A percentile compares a stretch with the other conserved stretches of the same genome.
Evolutionary conservation across 305 asterid genomes (phyloP).

Genomic region (Rubia balearica): DNA sequence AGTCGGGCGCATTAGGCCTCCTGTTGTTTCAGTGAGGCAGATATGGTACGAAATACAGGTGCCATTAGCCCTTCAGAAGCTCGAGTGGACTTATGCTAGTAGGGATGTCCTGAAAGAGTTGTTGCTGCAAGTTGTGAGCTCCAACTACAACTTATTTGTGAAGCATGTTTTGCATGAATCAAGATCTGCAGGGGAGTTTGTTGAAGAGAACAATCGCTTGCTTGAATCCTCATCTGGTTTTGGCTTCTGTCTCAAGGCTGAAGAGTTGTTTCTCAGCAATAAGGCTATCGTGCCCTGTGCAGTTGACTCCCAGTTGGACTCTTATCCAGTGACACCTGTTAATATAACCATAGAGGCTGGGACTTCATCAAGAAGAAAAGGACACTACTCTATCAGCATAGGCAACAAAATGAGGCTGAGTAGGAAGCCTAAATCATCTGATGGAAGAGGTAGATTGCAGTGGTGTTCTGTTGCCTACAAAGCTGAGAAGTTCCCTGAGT

Average conservation of each 20-base stretch:
- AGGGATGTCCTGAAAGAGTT: conserved; percentile 44
- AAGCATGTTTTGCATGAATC: conserved; percentile 33
- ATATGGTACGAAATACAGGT: conserved; percentile 80
- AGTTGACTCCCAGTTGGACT: conserved; percentile 23
- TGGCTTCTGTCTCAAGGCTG: conserved; percentile 25
- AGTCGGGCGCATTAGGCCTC: conserved; percentile 36
- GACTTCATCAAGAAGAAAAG: conserved; percentile 20
- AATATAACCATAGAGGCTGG: conserved; percentile 25
- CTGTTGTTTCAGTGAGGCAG: conserved; percentile 67
- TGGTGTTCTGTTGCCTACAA: conserved; percentile 44
- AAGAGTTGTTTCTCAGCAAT: background rate
- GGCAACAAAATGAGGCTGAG: conserved; percentile 7
- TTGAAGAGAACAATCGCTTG: conserved; percentile 25
- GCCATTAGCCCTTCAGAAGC: conserved; percentile 32
- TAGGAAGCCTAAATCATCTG: conserved; percentile 22
- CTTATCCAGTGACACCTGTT: conserved; percentile 17
- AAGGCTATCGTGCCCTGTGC: conserved; percentile 31
- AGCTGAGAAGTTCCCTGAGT: conserved; percentile 41
- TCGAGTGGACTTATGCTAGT: conserved; percentile 60
- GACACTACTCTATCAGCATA: conserved; percentile 17
- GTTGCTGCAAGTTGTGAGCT: conserved; percentile 41
- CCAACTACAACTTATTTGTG: conserved; percentile 36
- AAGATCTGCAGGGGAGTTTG: conserved; percentile 30
- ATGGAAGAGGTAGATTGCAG: conserved; percentile 10
- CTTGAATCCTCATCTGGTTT: conserved; percentile 33